A percentile compares a stretch with the other conserved stretches of the same genome.
Conservation (phyloP, 2,329 filamentous ascomycete genomes). For the Fusarium sp. region DNA sequence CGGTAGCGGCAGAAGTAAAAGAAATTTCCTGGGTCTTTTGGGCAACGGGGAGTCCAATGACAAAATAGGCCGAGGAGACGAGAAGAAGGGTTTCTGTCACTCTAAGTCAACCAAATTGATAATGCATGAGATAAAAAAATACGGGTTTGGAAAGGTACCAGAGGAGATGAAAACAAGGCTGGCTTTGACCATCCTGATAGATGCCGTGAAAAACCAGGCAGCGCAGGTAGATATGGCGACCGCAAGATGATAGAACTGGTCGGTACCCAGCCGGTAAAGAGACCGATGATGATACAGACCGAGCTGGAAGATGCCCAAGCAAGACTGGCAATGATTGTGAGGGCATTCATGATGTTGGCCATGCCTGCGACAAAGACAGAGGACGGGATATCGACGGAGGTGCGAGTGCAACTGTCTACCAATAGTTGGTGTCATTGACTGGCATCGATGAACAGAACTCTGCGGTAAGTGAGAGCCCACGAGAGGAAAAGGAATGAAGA, state of each 20-base stretch:
- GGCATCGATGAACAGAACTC: neutral
- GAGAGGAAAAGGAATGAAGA: neutral
- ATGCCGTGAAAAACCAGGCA: neutral
- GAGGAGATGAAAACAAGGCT: neutral
- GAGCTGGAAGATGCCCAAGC: neutral
- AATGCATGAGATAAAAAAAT: neutral
- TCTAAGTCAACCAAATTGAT: neutral
- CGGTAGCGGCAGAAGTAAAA: neutral
- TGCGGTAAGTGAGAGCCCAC: neutral
- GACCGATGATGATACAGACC: neutral
- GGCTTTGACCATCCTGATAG: neutral
- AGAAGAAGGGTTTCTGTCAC: neutral
- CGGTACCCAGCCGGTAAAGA: neutral
- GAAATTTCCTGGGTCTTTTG: neutral
- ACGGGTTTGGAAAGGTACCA: neutral
- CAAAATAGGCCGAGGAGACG: neutral
- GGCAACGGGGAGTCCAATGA: neutral
- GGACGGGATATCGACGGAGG: neutral
- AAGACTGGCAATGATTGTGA: neutral
- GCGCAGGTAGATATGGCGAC: neutral
- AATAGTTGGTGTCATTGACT: neutral
- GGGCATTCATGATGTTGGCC: neutral
- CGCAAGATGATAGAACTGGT: neutral
- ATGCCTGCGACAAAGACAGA: neutral
- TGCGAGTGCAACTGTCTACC: neutral